Conservation (phyloP, 2,329 filamentous ascomycete species). For the Colletotrichum graminicola region DNA sequence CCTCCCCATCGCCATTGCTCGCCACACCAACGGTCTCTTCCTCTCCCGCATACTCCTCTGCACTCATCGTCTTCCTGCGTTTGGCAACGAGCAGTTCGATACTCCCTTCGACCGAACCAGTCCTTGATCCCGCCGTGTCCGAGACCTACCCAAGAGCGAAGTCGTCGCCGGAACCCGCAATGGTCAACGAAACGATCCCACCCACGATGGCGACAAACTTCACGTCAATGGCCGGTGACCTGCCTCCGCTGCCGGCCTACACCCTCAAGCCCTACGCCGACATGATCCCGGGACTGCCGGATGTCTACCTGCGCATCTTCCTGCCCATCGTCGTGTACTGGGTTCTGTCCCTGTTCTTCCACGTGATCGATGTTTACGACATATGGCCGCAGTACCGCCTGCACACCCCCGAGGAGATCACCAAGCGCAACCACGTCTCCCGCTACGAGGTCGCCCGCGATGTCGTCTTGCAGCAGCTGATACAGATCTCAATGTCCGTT, state of each 20-base stretch:
- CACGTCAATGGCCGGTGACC: conserved; percentile 67
- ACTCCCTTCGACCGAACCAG: background rate
- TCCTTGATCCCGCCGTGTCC: conserved; percentile 6
- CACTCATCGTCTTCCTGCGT: background rate
- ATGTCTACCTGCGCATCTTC: conserved; percentile 82
- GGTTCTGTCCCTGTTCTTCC: conserved; percentile 86
- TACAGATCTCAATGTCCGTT: conserved; percentile 82
- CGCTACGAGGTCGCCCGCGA: conserved; percentile 89
- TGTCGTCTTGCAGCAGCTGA: conserved; percentile 90
- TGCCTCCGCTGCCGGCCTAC: conserved; percentile 91
- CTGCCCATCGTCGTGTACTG: conserved; percentile 90
- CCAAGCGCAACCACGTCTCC: conserved; percentile 87
- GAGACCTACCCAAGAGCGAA: conserved; percentile 10
- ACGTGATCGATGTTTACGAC: conserved; percentile 86
- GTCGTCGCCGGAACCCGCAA: conserved; percentile 44
- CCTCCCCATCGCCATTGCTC: background rate
- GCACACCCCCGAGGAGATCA: conserved; percentile 92
- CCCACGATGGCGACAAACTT: conserved; percentile 61
- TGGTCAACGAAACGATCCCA: conserved; percentile 55
- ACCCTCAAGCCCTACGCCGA: conserved; percentile 76
- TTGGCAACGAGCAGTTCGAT: background rate
- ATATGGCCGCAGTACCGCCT: conserved; percentile 91
- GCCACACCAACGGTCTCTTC: conserved; percentile 4
- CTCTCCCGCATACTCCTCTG: background rate
- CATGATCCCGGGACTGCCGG: conserved; percentile 82